phyloP scores from a whole-genome alignment of 495 filamentous ascomycete species.

The Aspergillus affinis region DNA sequence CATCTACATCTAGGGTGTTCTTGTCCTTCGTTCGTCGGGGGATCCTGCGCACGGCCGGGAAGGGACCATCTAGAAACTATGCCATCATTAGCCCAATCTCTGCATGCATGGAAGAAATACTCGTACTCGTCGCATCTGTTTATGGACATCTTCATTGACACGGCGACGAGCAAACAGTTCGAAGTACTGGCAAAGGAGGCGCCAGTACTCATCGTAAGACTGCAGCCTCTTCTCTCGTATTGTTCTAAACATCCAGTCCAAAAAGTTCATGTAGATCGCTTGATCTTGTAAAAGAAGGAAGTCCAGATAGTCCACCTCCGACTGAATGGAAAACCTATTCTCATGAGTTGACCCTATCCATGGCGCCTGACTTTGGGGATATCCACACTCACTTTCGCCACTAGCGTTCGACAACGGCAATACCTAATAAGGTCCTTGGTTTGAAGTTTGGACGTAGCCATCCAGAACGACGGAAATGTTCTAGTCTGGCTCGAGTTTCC shows the following conservation, averaged over 20 bases:
- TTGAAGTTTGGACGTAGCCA: slow-evolving; percentile 35
- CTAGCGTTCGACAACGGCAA: slow-evolving; percentile 29
- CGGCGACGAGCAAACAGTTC: slow-evolving; percentile 21
- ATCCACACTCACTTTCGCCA: slow-evolving; percentile 27
- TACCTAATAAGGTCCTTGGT: slow-evolving; percentile 25
- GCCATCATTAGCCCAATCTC: slow-evolving; percentile 14
- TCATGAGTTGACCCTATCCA: slow-evolving; percentile 12
- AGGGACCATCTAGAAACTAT: slow-evolving; percentile 19
- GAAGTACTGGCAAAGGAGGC: slow-evolving; percentile 28
- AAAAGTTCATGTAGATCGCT: slow-evolving; percentile 33
- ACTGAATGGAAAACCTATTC: slow-evolving; percentile 33
- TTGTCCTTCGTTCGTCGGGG: slow-evolving; percentile 13
- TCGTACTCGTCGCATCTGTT: slow-evolving; percentile 27
- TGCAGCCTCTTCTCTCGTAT: slow-evolving; percentile 27
- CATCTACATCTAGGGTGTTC: slow-evolving; percentile 26
- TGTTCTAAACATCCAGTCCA: slow-evolving; percentile 32
- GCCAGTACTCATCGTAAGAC: slow-evolving; percentile 33
- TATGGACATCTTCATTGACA: slow-evolving; percentile 20
- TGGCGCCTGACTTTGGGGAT: not conserved
- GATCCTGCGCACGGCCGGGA: slow-evolving; percentile 18
- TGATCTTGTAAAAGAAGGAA: slow-evolving; percentile 27
- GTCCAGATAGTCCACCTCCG: slow-evolving; percentile 27
- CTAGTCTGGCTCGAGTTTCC: slow-evolving; percentile 31
- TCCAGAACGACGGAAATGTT: slow-evolving; percentile 29
- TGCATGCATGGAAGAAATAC: slow-evolving; percentile 5